Base-by-base conservation (phyloP, 164 flowering plant genomes). In the Nelumbo lutea region DNA sequence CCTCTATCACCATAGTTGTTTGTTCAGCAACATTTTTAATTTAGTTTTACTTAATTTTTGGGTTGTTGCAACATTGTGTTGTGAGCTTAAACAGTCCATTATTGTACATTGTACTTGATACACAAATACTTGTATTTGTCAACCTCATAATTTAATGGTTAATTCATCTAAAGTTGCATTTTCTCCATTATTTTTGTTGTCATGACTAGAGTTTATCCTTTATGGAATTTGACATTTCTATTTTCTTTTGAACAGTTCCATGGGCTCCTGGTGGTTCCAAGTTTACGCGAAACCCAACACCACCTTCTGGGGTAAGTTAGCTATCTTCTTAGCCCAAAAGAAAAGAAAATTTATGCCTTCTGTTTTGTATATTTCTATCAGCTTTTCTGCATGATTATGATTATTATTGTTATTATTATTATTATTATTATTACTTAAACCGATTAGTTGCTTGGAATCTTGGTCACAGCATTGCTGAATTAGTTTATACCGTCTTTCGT, bases 181-280 rank as follows among this genome's bases (percentile, higher is more conserved):
- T 68, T 38, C 43, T 55, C 48, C 59, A 8, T 47, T 11, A 59
- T 38, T n/a, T 11, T 2, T 59, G 40, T 39, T 39, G 58, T 5
- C 61, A 39, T 42, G 40, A 59, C 11, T 39, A 51, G 72, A 60
- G 27, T 64, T 46, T 9, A 10, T 1, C 39, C 48, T 15, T 46
- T 11, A 9, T 45, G 15, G n/a, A 5, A 43, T 58, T 39, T 13
- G 52, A 59, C 66, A 7, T 42, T 61, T 52, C 62, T 15, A 72
- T 55, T 73, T 73, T 66, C 67, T 69, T 27, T 42, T 75, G 68
- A 65, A 64, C 88, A 94, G 98, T 94, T 88, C 97, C 98, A 38
- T 94, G 98, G 98, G 96, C 97, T 80, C 98, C 97, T 77, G 97
- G 98, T 69, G 98, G 97, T 73, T 66, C 83, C 77, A 94, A 91